Conservation (phyloP, 2,329 filamentous ascomycete genomes). For the Phyllosticta citriasiana region DNA sequence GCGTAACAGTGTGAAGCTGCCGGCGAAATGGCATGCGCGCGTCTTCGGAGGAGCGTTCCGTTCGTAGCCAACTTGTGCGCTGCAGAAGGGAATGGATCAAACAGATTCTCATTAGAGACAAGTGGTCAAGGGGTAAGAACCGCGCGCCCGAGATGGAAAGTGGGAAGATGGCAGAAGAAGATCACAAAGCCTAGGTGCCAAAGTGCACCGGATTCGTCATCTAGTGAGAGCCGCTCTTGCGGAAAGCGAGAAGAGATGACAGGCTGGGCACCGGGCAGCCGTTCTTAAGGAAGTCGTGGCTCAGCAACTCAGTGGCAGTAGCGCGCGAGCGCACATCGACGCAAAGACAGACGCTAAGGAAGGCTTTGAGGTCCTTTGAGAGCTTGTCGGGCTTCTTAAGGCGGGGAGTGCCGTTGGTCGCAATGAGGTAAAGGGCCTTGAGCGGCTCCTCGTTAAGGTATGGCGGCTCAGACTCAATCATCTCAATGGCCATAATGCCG, state of each 20-base stretch:
- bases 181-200: neutral
- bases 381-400: constrained; percentile 98
- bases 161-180: neutral
- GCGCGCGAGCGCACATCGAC: constrained; percentile 1
- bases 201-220: neutral
- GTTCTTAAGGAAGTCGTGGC: constrained; percentile 50
- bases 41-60: neutral
- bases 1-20: neutral
- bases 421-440: constrained; percentile 94
- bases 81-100: neutral
- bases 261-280: constrained; percentile 77
- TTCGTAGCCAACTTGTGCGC: neutral
- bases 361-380: constrained; percentile 94
- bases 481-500: constrained; percentile 99
- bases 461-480: constrained; percentile 97
- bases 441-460: constrained; percentile 97
- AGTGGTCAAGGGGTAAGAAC: neutral
- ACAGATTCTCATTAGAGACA: neutral
- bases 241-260: constrained; percentile 76
- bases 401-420: constrained; percentile 91
- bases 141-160: neutral
- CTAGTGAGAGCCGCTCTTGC: constrained; percentile 53
- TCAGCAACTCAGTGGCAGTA: neutral
- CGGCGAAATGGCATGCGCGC: neutral
- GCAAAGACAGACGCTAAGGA: constrained; percentile 78